phyloP scores from a whole-genome alignment of 1,284 basidiomycete species.

The Rhodotorula sp. region DNA sequence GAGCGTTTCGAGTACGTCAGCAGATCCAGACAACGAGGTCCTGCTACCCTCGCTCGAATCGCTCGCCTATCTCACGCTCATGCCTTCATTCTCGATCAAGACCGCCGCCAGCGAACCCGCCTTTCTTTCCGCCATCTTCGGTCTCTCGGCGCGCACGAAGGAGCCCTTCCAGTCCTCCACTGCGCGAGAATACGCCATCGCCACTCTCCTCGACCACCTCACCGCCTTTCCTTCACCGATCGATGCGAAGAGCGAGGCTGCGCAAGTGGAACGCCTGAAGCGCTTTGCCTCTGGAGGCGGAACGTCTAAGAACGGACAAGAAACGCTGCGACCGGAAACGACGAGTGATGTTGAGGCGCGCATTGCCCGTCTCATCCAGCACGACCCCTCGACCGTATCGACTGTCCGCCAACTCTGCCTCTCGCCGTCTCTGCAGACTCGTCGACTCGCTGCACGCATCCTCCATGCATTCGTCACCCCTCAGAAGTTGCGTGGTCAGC shows the following conservation, averaged over 20 bases:
- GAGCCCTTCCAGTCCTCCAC: conserved; percentile 47
- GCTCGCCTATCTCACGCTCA: conserved; percentile 72
- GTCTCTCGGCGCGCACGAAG: conserved; percentile 43
- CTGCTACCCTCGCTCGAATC: conserved; percentile 62
- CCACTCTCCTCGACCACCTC: conserved; percentile 71
- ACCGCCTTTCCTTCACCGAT: conserved; percentile 65
- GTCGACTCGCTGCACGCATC: conserved; percentile 54
- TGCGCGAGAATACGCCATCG: conserved; percentile 69
- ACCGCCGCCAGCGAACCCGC: conserved; percentile 61
- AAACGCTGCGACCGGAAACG: conserved; percentile 45
- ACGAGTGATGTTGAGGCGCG: conserved; percentile 8
- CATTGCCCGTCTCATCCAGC: conserved; percentile 4
- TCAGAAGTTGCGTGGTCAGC: conserved; percentile 68
- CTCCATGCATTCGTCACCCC: conserved; percentile 73
- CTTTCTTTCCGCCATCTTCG: conserved; percentile 64
- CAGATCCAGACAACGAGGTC: not conserved
- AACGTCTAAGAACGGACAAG: conserved; percentile 28
- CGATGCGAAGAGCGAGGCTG: conserved; percentile 68
- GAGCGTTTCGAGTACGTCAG: not conserved
- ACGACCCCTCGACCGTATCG: conserved; percentile 49
- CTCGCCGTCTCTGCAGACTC: conserved; percentile 52
- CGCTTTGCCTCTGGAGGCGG: conserved; percentile 38
- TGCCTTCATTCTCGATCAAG: conserved; percentile 60
- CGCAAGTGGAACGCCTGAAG: conserved; percentile 42
- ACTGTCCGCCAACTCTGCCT: conserved; percentile 62